phyloP scores from a whole-genome alignment of 129 eudicot genomes.

The Flaveria linearis region DNA sequence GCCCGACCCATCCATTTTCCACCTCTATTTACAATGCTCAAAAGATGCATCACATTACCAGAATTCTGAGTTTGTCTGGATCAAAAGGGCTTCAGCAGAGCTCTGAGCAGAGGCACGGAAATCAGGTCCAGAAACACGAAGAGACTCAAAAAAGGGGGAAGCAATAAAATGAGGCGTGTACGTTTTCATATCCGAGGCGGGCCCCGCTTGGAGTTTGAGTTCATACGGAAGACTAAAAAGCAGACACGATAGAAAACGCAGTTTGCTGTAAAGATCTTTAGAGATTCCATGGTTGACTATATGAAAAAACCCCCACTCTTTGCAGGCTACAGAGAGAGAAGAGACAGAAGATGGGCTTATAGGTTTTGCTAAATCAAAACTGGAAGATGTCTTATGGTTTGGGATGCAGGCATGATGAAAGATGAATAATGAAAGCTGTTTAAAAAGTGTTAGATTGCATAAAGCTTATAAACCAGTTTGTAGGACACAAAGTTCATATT shows the following conservation, averaged over 20 bases:
- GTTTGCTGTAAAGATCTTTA: slow-evolving; percentile 56
- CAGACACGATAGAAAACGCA: slow-evolving; percentile 46
- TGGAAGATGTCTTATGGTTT: slow-evolving; percentile 65
- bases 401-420: slow-evolving; percentile 52
- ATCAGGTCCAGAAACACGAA: slow-evolving; percentile 80
- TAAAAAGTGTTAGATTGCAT: slow-evolving; percentile 33
- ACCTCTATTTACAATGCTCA: slow-evolving; percentile 2
- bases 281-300: slow-evolving; percentile 82
- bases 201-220: slow-evolving; percentile 67
- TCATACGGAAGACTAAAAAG: slow-evolving; percentile 70
- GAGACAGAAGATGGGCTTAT: slow-evolving; percentile 43
- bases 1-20: background rate
- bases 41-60: slow-evolving; percentile 47
- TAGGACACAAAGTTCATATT: slow-evolving; percentile 30
- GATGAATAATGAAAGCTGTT: slow-evolving; percentile 21
- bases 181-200: slow-evolving; percentile 55
- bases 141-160: slow-evolving; percentile 85
- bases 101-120: slow-evolving; percentile 62
- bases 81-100: slow-evolving; percentile 54
- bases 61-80: slow-evolving; percentile 51
- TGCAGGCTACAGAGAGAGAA: slow-evolving; percentile 67
- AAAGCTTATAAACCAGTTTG: slow-evolving; percentile 28
- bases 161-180: slow-evolving; percentile 94
- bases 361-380: slow-evolving; percentile 68
- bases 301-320: slow-evolving; percentile 92